Percentiles rank a stretch among this genome's conserved stretches.
phyloP scores from a whole-genome alignment of 2,329 filamentous ascomycete genomes.

The Cladosporium sp. region DNA sequence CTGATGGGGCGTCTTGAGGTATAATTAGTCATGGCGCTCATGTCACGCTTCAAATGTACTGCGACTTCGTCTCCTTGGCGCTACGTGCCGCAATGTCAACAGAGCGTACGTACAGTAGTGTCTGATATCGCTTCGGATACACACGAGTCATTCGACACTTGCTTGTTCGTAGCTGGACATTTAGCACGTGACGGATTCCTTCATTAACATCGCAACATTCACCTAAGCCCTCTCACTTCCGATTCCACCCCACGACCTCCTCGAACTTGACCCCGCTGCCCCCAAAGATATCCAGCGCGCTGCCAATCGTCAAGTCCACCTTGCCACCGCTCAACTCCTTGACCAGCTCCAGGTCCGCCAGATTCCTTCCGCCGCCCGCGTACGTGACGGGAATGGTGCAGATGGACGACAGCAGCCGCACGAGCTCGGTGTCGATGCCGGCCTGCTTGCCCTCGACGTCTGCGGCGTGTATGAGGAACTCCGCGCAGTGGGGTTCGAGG shows the following conservation, averaged over 20 bases:
- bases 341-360: slow-evolving; percentile 78
- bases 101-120: too few species aligned
- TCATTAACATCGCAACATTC: too few species aligned
- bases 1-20: too few species aligned
- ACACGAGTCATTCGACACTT: too few species aligned
- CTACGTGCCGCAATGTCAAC: too few species aligned
- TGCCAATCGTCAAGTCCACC: slow-evolving; percentile 92
- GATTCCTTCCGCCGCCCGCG: slow-evolving; percentile 79
- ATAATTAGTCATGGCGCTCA: too few species aligned
- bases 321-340: slow-evolving; percentile 70
- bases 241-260: slow-evolving; percentile 89
- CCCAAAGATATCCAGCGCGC: slow-evolving; percentile 92
- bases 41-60: too few species aligned
- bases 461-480: slow-evolving; percentile 94
- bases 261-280: slow-evolving; percentile 79
- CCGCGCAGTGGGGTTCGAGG: slow-evolving; percentile 86
- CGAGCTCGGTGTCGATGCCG: slow-evolving; percentile 82
- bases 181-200: too few species aligned
- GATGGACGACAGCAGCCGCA: slow-evolving; percentile 71
- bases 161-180: too few species aligned
- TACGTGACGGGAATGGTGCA: slow-evolving; percentile 92
- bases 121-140: too few species aligned
- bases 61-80: too few species aligned
- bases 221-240: neutral
- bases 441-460: slow-evolving; percentile 92